phyloP scores from a whole-genome alignment of 208 protist species.

The Trypanosoma avium region DNA sequence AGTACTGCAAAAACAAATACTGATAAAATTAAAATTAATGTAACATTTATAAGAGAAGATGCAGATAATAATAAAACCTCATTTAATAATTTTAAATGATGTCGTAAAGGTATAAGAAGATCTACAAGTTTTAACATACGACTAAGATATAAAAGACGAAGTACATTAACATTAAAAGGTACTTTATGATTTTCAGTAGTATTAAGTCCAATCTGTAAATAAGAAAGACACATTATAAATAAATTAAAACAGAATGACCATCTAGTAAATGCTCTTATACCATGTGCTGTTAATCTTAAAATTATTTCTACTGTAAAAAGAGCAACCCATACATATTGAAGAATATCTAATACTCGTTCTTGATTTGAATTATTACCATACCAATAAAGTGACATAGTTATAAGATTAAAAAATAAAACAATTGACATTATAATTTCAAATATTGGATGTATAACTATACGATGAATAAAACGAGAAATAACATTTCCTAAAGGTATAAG shows the following conservation, averaged over 20 bases:
- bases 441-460: slow-evolving; percentile 37
- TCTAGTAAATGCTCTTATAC: slow-evolving; percentile 74
- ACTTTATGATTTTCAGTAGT: slow-evolving; percentile 49
- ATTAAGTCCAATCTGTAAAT: slow-evolving; percentile 80
- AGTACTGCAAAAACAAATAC: slow-evolving; percentile 91
- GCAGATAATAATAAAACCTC: slow-evolving; percentile 67
- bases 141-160: slow-evolving; percentile 81
- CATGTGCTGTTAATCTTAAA: slow-evolving; percentile 73
- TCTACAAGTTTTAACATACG: slow-evolving; percentile 65
- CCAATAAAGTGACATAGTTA: slow-evolving; percentile 89
- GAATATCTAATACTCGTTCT: slow-evolving; percentile 40
- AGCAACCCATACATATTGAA: slow-evolving; percentile 87
- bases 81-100: slow-evolving; percentile 60
- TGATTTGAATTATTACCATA: slow-evolving; percentile 62
- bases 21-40: slow-evolving; percentile 72
- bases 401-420: slow-evolving; percentile 75
- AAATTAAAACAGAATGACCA: slow-evolving; percentile 87
- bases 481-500: slow-evolving; percentile 61
- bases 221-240: slow-evolving; percentile 69
- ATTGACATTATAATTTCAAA: slow-evolving; percentile 76
- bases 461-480: slow-evolving; percentile 61
- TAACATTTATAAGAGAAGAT: slow-evolving; percentile 75
- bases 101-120: slow-evolving; percentile 46
- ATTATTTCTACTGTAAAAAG: slow-evolving; percentile 88
- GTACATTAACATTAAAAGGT: slow-evolving; percentile 87